Evolutionary conservation across 2,329 filamentous ascomycete genomes (phyloP).

Genomic region (Pezizomycotina sp.): DNA sequence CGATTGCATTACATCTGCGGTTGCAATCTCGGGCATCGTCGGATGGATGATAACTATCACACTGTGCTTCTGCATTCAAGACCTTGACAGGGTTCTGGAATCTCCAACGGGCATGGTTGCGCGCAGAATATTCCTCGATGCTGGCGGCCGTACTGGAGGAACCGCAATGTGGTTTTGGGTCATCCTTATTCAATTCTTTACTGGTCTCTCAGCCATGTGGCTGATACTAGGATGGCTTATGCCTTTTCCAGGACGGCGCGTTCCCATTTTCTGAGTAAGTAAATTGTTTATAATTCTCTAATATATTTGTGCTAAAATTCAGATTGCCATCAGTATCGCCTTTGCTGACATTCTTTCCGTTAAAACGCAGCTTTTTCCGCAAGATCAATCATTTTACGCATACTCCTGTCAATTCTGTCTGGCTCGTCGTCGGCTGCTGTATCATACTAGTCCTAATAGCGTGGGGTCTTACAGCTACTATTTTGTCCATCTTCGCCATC

Average conservation of each 20-base stretch:
- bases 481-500: conserved; percentile 38
- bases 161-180: conserved; percentile 46
- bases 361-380: conserved; percentile 35
- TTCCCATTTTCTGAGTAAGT: conserved; percentile 42
- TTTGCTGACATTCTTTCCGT: not conserved
- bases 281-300: not conserved
- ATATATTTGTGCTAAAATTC: no score
- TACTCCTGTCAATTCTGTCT: conserved; percentile 47
- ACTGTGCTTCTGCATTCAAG: conserved; percentile 45
- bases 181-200: conserved; percentile 49
- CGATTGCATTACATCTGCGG: conserved; percentile 43
- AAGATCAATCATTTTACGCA: conserved; percentile 38
- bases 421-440: conserved; percentile 46
- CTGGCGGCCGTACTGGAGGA: conserved; percentile 40
- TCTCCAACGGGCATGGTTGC: conserved; percentile 45
- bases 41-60: conserved; percentile 49
- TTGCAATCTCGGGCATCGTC: conserved; percentile 42
- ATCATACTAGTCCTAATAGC: conserved; percentile 37
- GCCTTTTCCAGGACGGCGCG: conserved; percentile 44
- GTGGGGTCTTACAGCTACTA: conserved; percentile 36
- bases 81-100: conserved; percentile 40
- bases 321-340: no score
- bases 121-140: conserved; percentile 44
- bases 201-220: conserved; percentile 47
- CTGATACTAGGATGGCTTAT: conserved; percentile 46